Percentiles rank a stretch among this genome's conserved stretches.
Evolutionary conservation across 2,329 filamentous ascomycete genomes (phyloP).

Genomic region (Cytospora schulzeri): DNA sequence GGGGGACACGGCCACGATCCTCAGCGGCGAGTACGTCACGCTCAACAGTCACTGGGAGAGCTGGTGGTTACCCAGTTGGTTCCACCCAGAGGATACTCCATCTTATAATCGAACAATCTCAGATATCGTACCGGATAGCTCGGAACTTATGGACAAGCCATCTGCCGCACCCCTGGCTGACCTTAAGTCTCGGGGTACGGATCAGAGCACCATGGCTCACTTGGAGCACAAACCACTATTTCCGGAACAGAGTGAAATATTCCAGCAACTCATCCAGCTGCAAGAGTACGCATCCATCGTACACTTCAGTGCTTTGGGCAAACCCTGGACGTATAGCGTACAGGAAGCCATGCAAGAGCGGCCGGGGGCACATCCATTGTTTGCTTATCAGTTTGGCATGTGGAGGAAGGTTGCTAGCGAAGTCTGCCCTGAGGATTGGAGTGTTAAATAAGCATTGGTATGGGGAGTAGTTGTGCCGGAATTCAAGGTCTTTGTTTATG

Average conservation of each 20-base stretch:
- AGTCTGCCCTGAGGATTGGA: background rate
- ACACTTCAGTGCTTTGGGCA: conserved; percentile 10
- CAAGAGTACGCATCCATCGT: conserved; percentile 8
- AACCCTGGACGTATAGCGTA: background rate
- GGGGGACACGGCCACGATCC: background rate
- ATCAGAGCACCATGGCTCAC: background rate
- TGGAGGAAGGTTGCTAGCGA: conserved; percentile 5
- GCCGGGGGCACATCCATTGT: conserved; percentile 2
- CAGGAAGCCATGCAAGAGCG: background rate
- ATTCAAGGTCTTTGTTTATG: background rate
- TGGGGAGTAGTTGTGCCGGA: background rate
- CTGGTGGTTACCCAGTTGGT: conserved; percentile 4
- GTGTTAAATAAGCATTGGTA: background rate
- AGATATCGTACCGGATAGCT: rapidly evolving
- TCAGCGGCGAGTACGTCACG: conserved; percentile 14
- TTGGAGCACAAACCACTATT: too few relatives aligned
- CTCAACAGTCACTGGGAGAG: conserved; percentile 12
- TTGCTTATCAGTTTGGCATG: background rate
- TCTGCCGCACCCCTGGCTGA: background rate
- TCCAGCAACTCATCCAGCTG: background rate
- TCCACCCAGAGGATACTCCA: background rate
- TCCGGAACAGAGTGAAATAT: conserved; percentile 1
- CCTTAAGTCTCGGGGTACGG: background rate
- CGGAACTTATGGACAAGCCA: background rate
- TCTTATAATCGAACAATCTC: background rate